These are phyloP conservation scores for Cercophora scortea DNA, from an alignment of 495 filamentous ascomycete species.

Conservation along the genomic window DNA sequence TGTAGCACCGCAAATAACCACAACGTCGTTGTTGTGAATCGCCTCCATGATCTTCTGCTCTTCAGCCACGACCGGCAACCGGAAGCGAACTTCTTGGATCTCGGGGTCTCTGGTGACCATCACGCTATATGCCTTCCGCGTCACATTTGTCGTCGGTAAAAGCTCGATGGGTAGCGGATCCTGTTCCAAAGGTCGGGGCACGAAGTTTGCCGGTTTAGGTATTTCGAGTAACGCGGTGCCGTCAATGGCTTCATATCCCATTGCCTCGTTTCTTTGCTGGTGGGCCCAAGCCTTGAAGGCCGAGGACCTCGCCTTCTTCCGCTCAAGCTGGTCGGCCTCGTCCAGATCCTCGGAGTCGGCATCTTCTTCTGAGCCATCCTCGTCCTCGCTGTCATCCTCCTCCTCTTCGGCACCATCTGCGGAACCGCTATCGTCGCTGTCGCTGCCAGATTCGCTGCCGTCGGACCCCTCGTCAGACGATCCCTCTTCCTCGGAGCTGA, in stretches of 20 bases:
- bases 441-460: constrained; percentile 2
- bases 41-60: constrained; percentile 99
- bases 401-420: background rate
- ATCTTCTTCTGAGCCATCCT: constrained; percentile 4
- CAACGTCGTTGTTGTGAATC: constrained; percentile 76
- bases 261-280: constrained; percentile 70
- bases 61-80: constrained; percentile 83
- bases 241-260: constrained; percentile 38
- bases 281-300: constrained; percentile 96
- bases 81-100: constrained; percentile 70
- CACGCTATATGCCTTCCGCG: constrained; percentile 71
- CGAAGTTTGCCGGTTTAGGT: constrained; percentile 43
- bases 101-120: constrained; percentile 61
- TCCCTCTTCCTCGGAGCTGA: constrained; percentile 16
- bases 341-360: constrained; percentile 18
- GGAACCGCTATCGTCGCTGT: background rate
- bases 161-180: constrained; percentile 74
- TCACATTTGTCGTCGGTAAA: constrained; percentile 51
- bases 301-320: constrained; percentile 33
- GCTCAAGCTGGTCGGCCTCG: constrained; percentile 21
- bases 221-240: constrained; percentile 28
- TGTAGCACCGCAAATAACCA: constrained; percentile 92
- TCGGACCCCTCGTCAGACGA: constrained; percentile 15
- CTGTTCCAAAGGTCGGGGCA: constrained; percentile 53
- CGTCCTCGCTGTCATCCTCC: constrained; percentile 8